Conservation (phyloP, 1,284 basidiomycete genomes). For the Volvariella volvacea region DNA sequence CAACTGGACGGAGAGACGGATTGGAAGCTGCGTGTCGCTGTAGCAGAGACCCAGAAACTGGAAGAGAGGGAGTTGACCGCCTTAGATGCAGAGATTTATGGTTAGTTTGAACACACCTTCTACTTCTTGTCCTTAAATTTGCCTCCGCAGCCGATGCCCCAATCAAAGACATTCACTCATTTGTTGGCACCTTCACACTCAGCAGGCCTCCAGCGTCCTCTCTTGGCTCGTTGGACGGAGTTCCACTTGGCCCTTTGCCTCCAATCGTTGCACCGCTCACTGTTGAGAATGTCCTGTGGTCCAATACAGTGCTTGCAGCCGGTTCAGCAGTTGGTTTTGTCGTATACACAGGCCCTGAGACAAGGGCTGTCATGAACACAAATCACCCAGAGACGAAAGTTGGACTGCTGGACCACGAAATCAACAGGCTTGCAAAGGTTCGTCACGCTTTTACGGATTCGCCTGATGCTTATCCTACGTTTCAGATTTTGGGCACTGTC, state of each 20-base stretch:
- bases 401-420: conserved; percentile 89
- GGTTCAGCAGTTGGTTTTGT: conserved; percentile 92
- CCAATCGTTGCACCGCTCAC: conserved; percentile 75
- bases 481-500: conserved; percentile 89
- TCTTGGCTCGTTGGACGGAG: conserved; percentile 35
- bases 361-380: conserved; percentile 98
- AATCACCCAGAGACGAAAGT: conserved; percentile 95
- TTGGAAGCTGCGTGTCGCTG: conserved; percentile 94
- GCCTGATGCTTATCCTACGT: neutral
- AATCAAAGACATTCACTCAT: conserved; percentile 95
- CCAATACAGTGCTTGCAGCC: conserved; percentile 95
- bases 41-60: conserved; percentile 78
- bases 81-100: conserved; percentile 82
- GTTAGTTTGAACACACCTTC: no score
- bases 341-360: conserved; percentile 92
- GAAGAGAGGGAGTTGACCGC: conserved; percentile 60
- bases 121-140: no score
- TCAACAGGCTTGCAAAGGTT: conserved; percentile 94
- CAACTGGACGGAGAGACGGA: conserved; percentile 99
- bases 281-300: conserved; percentile 94
- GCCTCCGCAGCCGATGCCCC: conserved; percentile 74
- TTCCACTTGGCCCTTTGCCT: conserved; percentile 49
- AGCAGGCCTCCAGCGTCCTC: conserved; percentile 43
- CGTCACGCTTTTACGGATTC: conserved; percentile 6
- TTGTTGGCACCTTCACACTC: conserved; percentile 88